Conservation (phyloP, 805 yeast genomes). For the Sugiyamaella smithiae region DNA sequence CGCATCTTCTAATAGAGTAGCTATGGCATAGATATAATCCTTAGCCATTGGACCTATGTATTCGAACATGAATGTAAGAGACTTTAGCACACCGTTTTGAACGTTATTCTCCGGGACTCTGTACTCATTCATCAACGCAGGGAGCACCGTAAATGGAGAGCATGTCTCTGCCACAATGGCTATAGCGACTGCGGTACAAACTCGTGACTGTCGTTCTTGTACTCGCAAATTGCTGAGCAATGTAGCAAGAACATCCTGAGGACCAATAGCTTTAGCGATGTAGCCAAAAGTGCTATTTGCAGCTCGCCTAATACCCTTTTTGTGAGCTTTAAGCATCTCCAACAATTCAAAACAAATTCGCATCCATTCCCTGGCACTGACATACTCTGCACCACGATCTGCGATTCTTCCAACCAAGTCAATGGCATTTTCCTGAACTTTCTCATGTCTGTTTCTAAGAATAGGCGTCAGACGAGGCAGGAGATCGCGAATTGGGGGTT, state of each 20-base stretch:
- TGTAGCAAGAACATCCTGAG: slow-evolving; percentile 87
- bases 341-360: slow-evolving; percentile 86
- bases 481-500: slow-evolving; percentile 80
- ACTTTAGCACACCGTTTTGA: slow-evolving; percentile 91
- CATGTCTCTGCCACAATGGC: slow-evolving; percentile 95
- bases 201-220: slow-evolving; percentile 94
- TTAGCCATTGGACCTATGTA: slow-evolving; percentile 77
- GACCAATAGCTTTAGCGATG: slow-evolving; percentile 91
- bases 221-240: slow-evolving; percentile 79
- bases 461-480: slow-evolving; percentile 90
- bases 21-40: slow-evolving; percentile 76
- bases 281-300: slow-evolving; percentile 91
- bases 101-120: slow-evolving; percentile 88
- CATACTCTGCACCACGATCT: slow-evolving; percentile 69
- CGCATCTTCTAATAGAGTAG: slow-evolving; percentile 84
- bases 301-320: slow-evolving; percentile 70
- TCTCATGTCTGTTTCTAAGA: slow-evolving; percentile 81
- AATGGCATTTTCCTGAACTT: slow-evolving; percentile 82
- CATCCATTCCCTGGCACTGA: slow-evolving; percentile 96
- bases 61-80: slow-evolving; percentile 87
- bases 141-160: slow-evolving; percentile 87
- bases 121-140: slow-evolving; percentile 94
- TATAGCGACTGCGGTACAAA: slow-evolving; percentile 96
- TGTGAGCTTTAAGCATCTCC: slow-evolving; percentile 81
- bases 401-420: slow-evolving; percentile 81